These are phyloP conservation scores for Aureobasidium zeae DNA, from an alignment of 2,329 filamentous ascomycete genomes.

Conservation along the genomic window DNA sequence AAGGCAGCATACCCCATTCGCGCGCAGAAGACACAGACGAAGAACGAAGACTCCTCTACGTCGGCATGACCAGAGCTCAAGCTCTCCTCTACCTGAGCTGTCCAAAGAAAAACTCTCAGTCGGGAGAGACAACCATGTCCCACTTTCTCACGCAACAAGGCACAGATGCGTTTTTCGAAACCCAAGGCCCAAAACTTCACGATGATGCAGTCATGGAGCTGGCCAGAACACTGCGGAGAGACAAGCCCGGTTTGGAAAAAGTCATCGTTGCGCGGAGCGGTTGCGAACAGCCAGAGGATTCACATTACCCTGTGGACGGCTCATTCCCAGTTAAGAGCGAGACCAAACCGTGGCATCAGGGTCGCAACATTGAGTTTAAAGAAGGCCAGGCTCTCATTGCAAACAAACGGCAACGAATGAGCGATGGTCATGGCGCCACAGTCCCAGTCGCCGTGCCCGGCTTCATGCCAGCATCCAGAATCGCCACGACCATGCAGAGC, in stretches of 20 bases:
- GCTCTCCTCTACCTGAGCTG: slow-evolving; percentile 77
- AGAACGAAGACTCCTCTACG: slow-evolving; percentile 80
- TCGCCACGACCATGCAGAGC: slow-evolving; percentile 25
- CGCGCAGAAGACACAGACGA: slow-evolving; percentile 79
- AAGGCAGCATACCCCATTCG: slow-evolving; percentile 83
- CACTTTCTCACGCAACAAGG: slow-evolving; percentile 55
- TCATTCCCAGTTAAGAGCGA: slow-evolving; percentile 34
- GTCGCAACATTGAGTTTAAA: slow-evolving; percentile 12
- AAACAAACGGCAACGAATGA: background rate
- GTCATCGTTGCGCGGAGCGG: slow-evolving; percentile 42
- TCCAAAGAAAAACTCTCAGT: slow-evolving; percentile 57
- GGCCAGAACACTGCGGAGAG: slow-evolving; percentile 60
- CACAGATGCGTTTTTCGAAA: slow-evolving; percentile 46
- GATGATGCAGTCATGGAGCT: slow-evolving; percentile 54
- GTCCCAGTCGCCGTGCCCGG: slow-evolving; percentile 8
- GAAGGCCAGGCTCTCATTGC: background rate
- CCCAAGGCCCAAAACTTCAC: slow-evolving; percentile 61
- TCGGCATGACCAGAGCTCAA: slow-evolving; percentile 92
- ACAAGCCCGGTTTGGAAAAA: slow-evolving; percentile 46
- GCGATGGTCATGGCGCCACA: slow-evolving; percentile 7
- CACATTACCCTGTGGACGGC: slow-evolving; percentile 58
- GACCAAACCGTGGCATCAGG: slow-evolving; percentile 31
- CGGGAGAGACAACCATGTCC: slow-evolving; percentile 57
- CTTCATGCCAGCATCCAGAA: slow-evolving; percentile 18
- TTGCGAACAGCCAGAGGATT: slow-evolving; percentile 55